These are phyloP conservation scores for Dactylellina cionopaga DNA, from an alignment of 2,329 filamentous ascomycete species.

Conservation along the genomic window DNA sequence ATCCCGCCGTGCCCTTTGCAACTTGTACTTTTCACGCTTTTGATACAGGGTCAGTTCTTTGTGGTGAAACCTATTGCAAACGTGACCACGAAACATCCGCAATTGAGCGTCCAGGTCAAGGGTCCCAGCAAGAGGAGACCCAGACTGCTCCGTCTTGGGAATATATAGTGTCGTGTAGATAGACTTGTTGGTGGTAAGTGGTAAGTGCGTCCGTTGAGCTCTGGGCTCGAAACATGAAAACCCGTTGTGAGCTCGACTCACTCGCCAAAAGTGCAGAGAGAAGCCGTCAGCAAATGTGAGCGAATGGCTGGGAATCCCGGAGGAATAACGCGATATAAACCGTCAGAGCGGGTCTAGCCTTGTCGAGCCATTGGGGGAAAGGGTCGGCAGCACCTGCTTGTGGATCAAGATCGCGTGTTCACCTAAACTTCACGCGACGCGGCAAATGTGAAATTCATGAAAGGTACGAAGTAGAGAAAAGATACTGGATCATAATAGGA, in stretches of 20 bases:
- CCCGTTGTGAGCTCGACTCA: conserved; percentile 37
- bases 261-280: conserved; percentile 44
- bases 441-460: conserved; percentile 6
- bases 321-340: conserved; percentile 22
- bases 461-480: background rate
- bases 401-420: conserved; percentile 39
- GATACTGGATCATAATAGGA: conserved; percentile 1
- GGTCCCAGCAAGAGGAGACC: conserved; percentile 5
- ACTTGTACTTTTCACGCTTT: no score
- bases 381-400: conserved; percentile 15
- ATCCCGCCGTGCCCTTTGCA: conserved; percentile 13
- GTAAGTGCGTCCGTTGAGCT: conserved; percentile 38
- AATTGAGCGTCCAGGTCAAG: conserved; percentile 6
- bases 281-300: background rate
- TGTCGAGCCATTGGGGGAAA: background rate
- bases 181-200: conserved; percentile 26
- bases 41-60: background rate
- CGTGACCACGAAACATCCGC: conserved; percentile 30
- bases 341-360: background rate
- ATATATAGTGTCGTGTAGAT: conserved; percentile 8
- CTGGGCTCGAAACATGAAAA: conserved; percentile 15
- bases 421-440: conserved; percentile 29
- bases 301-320: conserved; percentile 37
- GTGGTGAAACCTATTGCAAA: conserved; percentile 33
- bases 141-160: conserved; percentile 15